These are phyloP conservation scores for Ophiocordyceps australis DNA, from an alignment of 2,329 filamentous ascomycete genomes.

Conservation along the genomic window DNA sequence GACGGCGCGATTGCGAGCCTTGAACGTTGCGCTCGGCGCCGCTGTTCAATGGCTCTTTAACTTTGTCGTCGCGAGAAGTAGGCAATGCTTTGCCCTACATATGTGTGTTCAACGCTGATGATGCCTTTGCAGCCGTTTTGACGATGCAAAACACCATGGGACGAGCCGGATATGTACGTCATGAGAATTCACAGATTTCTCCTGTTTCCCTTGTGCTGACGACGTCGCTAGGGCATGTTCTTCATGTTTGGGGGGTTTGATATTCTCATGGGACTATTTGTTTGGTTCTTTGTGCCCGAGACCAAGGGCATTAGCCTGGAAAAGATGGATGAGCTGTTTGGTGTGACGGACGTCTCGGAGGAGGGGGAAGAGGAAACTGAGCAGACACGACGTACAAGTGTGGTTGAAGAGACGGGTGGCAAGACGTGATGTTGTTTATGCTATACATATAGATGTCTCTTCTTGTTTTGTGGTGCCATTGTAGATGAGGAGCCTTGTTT, in stretches of 20 bases:
- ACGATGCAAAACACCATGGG: slow-evolving; percentile 44
- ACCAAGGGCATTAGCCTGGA: slow-evolving; percentile 49
- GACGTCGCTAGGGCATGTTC: slow-evolving; percentile 33
- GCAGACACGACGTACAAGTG: slow-evolving; percentile 7
- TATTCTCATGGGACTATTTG: slow-evolving; percentile 45
- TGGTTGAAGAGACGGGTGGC: slow-evolving; percentile 8
- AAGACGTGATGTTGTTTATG: too few relatives aligned
- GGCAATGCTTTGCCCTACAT: slow-evolving; percentile 2
- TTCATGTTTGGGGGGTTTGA: slow-evolving; percentile 52
- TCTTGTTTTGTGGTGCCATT: too few relatives aligned
- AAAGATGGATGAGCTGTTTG: slow-evolving; percentile 49
- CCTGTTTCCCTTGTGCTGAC: neutral
- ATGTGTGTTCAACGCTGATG: slow-evolving; percentile 1
- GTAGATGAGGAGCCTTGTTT: too few relatives aligned
- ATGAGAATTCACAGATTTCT: too few relatives aligned
- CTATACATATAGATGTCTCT: too few relatives aligned
- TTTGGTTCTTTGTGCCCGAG: slow-evolving; percentile 51
- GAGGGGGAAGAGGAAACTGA: slow-evolving; percentile 13
- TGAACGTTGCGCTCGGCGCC: slow-evolving; percentile 51
- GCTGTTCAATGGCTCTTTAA: slow-evolving; percentile 61
- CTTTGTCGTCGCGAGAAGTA: slow-evolving; percentile 46
- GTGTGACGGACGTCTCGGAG: slow-evolving; percentile 26
- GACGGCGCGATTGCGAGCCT: slow-evolving; percentile 42
- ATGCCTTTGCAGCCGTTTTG: slow-evolving; percentile 27
- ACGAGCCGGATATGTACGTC: slow-evolving; percentile 19